Evolutionary conservation across 2,329 filamentous ascomycete species (phyloP).

Genomic region (Aspergillus fischeri): DNA sequence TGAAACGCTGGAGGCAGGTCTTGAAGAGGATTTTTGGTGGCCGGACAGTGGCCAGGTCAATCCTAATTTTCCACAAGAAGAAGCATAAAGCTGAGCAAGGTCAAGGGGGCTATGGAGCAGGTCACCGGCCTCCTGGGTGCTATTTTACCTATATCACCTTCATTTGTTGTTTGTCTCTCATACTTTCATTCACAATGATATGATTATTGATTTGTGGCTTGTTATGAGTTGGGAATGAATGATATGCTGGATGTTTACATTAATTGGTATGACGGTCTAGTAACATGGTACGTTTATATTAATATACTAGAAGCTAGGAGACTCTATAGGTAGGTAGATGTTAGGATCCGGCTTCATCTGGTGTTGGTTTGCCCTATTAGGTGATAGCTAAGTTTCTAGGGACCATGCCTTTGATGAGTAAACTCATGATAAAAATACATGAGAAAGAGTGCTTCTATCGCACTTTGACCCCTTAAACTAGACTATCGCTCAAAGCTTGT

Average conservation of each 20-base stretch:
- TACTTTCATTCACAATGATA: neutral
- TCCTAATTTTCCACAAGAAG: slow-evolving; percentile 23
- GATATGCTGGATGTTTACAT: neutral
- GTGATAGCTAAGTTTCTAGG: neutral
- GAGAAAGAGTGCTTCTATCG: neutral
- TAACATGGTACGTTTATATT: neutral
- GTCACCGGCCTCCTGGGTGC: neutral
- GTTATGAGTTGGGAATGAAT: neutral
- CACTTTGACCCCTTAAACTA: neutral
- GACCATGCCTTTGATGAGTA: no score
- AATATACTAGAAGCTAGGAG: neutral
- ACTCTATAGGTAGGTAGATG: neutral
- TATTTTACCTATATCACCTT: neutral
- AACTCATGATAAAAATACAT: neutral
- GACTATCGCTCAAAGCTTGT: neutral
- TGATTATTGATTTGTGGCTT: neutral
- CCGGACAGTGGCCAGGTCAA: slow-evolving; percentile 30
- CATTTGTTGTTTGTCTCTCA: neutral
- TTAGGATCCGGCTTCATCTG: neutral
- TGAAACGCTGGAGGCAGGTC: slow-evolving; percentile 12
- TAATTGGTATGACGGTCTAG: neutral
- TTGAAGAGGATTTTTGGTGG: slow-evolving; percentile 39
- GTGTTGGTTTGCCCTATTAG: neutral
- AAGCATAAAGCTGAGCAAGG: neutral
- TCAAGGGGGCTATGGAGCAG: neutral